Evolutionary conservation across 2,329 filamentous ascomycete genomes (phyloP).

Genomic region (Cladosporium sp.): DNA sequence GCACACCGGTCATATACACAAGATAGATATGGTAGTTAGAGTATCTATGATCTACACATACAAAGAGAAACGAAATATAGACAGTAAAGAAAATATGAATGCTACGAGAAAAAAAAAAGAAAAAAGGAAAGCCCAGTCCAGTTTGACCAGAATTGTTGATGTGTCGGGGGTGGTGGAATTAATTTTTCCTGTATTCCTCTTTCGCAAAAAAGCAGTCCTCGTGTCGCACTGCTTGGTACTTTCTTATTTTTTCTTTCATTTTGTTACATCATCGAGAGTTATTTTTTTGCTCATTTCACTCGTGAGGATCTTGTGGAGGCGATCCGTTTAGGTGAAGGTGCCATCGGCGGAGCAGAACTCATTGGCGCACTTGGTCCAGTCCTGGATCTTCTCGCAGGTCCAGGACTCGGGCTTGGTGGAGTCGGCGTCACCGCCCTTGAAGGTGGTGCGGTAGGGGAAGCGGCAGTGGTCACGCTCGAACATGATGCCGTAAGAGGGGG

Average conservation of each 20-base stretch:
- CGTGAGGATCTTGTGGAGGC: not conserved
- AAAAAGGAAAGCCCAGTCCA: not conserved
- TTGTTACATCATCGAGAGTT: not conserved
- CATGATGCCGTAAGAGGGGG: slow-evolving; percentile 41
- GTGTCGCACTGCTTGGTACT: not conserved
- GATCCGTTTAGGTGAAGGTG: slow-evolving; percentile 17
- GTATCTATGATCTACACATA: not conserved
- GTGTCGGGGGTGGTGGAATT: not conserved
- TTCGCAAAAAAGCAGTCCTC: not conserved
- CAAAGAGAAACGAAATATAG: slow-evolving; percentile 4
- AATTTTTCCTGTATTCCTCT: not conserved
- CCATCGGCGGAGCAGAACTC: slow-evolving; percentile 21
- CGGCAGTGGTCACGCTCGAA: slow-evolving; percentile 51
- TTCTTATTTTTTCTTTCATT: not conserved
- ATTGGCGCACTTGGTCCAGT: slow-evolving; percentile 33
- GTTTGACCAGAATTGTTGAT: not conserved
- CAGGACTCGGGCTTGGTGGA: slow-evolving; percentile 38
- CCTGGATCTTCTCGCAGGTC: slow-evolving; percentile 35
- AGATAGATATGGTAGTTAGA: not conserved
- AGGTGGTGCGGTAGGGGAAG: slow-evolving; percentile 37
- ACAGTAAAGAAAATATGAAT: not conserved
- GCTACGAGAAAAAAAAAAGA: not conserved
- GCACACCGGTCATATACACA: not conserved
- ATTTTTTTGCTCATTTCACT: not conserved
- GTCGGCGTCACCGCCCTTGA: slow-evolving; percentile 37